Conservation (phyloP, 352 stramenopile species). For the Sclerospora graminicola region DNA sequence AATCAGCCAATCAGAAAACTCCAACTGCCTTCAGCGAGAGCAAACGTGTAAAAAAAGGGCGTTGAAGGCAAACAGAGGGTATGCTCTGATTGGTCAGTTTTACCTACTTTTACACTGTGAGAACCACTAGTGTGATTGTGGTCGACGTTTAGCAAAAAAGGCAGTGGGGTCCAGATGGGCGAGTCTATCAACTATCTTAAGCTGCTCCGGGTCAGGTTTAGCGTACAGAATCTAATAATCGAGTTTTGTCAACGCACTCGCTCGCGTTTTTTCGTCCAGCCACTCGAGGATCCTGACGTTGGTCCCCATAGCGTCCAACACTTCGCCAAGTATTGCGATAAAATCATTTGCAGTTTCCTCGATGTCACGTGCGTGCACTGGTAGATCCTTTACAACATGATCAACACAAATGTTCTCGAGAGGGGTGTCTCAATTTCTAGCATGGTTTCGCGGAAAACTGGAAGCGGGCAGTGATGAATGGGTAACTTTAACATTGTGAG, state of each 20-base stretch:
- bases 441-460: constrained; percentile 76
- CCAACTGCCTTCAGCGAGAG: too few species aligned
- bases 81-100: too few species aligned
- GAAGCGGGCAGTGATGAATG: constrained; percentile 80
- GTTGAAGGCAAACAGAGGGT: too few species aligned
- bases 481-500: constrained; percentile 25
- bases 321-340: constrained; percentile 65
- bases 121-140: too few species aligned
- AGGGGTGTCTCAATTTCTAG: constrained; percentile 43
- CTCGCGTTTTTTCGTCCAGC: constrained; percentile 77
- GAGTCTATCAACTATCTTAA: constrained; percentile 30
- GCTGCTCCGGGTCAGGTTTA: constrained; percentile 21
- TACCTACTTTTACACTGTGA: too few species aligned
- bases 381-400: constrained; percentile 19
- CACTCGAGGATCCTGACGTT: constrained; percentile 82
- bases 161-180: constrained; percentile 16
- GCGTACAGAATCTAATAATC: constrained; percentile 14
- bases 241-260: constrained; percentile 78
- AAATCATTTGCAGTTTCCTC: constrained; percentile 47
- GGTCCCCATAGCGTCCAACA: constrained; percentile 66
- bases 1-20: too few species aligned
- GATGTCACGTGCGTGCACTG: constrained; percentile 44
- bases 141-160: constrained; percentile 44
- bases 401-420: constrained; percentile 38
- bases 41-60: too few species aligned